These are phyloP conservation scores for Drechslera avenae DNA, from an alignment of 2,329 filamentous ascomycete species.

Conservation along the genomic window DNA sequence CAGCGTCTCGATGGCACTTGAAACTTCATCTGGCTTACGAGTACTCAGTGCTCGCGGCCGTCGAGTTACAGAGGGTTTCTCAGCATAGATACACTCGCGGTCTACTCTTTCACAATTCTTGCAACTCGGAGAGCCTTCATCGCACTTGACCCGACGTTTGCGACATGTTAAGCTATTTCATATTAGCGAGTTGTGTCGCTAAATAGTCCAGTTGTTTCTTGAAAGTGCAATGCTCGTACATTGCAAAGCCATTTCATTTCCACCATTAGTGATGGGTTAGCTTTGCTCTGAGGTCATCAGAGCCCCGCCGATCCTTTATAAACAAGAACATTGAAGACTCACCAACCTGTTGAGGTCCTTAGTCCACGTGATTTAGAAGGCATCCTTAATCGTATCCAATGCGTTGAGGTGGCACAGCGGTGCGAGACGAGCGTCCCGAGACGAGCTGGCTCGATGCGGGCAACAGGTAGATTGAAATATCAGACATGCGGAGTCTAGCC, in stretches of 20 bases:
- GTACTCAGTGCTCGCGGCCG: slow-evolving; percentile 18
- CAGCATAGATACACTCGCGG: slow-evolving; percentile 49
- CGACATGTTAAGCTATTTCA: slow-evolving; percentile 51
- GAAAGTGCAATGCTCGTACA: too few species aligned
- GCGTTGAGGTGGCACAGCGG: slow-evolving; percentile 6
- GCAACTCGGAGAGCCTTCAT: slow-evolving; percentile 53
- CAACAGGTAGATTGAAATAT: slow-evolving; percentile 5
- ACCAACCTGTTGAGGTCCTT: slow-evolving; percentile 53
- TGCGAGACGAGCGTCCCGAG: slow-evolving; percentile 8
- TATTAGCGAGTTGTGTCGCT: slow-evolving; percentile 8
- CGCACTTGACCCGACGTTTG: slow-evolving; percentile 58
- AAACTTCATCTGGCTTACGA: slow-evolving; percentile 13
- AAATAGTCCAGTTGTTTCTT: too few species aligned
- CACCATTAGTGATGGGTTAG: too few species aligned
- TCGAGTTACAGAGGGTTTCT: slow-evolving; percentile 11
- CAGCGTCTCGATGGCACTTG: slow-evolving; percentile 10
- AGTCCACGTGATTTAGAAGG: slow-evolving; percentile 53
- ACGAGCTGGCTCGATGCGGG: slow-evolving; percentile 14
- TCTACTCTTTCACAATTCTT: slow-evolving; percentile 51
- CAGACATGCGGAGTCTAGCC: slow-evolving; percentile 7
- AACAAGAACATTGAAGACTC: slow-evolving; percentile 18
- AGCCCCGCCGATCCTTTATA: not conserved
- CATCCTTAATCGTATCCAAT: slow-evolving; percentile 11
- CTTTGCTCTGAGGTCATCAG: slow-evolving; percentile 8
- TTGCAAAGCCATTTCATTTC: too few species aligned